A percentile compares a stretch with the other conserved stretches of the same genome.
phyloP scores from a whole-genome alignment of 805 yeast species.

The Cyberlindnera mycetangii region DNA sequence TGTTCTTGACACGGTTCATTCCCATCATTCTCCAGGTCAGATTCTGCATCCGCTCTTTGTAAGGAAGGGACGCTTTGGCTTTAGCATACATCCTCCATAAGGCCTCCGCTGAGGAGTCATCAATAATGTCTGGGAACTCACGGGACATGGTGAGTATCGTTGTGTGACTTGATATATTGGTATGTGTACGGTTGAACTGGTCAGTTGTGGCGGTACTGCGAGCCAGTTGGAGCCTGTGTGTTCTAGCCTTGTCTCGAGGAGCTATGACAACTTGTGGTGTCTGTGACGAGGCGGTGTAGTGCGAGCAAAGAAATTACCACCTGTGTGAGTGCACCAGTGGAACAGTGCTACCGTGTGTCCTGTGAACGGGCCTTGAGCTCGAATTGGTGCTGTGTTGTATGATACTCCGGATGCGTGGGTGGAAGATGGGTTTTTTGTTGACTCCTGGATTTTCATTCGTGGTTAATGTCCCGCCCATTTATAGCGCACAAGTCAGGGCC shows the following conservation, averaged over 20 bases:
- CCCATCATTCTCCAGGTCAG: conserved; percentile 87
- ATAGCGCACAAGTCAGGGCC: no score
- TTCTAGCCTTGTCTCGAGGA: no score
- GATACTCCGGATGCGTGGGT: background rate
- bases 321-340: no score
- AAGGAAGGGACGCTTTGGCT: conserved; percentile 73
- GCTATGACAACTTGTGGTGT: no score
- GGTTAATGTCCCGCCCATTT: background rate
- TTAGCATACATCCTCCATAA: conserved; percentile 81
- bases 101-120: conserved; percentile 36
- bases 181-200: background rate
- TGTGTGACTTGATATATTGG: background rate
- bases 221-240: background rate
- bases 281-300: no score
- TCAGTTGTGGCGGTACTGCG: background rate
- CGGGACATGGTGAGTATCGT: background rate
- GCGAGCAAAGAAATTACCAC: no score
- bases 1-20: conserved; percentile 31
- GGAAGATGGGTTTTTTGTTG: background rate
- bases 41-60: conserved; percentile 75
- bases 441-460: background rate
- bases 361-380: background rate
- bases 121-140: conserved; percentile 1
- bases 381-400: background rate
- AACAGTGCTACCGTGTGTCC: no score